Percentiles rank a stretch among this genome's conserved stretches.
Conservation (phyloP, 1,139 yeast genomes). For the Starmera stellimalicola region DNA sequence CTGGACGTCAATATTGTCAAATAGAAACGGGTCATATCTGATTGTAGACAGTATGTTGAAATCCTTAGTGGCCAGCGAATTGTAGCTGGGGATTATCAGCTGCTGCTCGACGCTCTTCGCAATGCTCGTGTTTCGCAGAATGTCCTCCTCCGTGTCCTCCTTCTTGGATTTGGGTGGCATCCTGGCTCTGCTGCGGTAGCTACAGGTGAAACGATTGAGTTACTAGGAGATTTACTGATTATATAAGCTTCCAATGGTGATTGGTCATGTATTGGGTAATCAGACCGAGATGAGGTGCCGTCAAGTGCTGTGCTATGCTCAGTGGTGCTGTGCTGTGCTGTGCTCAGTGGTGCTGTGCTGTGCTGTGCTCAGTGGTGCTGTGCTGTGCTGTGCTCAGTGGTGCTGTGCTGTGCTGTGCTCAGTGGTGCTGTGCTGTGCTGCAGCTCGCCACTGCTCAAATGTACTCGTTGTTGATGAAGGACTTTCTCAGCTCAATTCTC, state of each 20-base stretch:
- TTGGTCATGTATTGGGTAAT: too few relatives aligned
- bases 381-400: too few relatives aligned
- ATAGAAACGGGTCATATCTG: constrained; percentile 53
- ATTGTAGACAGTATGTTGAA: constrained; percentile 60
- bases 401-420: too few relatives aligned
- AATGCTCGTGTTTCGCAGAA: neutral
- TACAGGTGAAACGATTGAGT: too few relatives aligned
- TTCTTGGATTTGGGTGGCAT: neutral
- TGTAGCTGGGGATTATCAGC: constrained; percentile 1
- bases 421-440: too few relatives aligned
- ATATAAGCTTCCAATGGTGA: too few relatives aligned
- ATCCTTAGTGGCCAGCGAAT: constrained; percentile 16
- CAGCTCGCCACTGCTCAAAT: constrained; percentile 13
- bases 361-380: too few relatives aligned
- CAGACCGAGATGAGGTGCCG: too few relatives aligned
- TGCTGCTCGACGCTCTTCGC: neutral
- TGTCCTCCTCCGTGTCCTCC: neutral
- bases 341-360: too few relatives aligned
- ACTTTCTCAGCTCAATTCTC: constrained; percentile 29
- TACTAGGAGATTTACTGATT: too few relatives aligned
- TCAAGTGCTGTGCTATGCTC: too few relatives aligned
- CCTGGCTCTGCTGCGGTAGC: neutral
- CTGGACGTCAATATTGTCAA: constrained; percentile 9
- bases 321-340: too few relatives aligned
- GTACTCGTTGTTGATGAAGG: constrained; percentile 26